Base-by-base conservation (phyloP, 2,329 filamentous ascomycete species). In the Scedosporium aurantiacum region DNA sequence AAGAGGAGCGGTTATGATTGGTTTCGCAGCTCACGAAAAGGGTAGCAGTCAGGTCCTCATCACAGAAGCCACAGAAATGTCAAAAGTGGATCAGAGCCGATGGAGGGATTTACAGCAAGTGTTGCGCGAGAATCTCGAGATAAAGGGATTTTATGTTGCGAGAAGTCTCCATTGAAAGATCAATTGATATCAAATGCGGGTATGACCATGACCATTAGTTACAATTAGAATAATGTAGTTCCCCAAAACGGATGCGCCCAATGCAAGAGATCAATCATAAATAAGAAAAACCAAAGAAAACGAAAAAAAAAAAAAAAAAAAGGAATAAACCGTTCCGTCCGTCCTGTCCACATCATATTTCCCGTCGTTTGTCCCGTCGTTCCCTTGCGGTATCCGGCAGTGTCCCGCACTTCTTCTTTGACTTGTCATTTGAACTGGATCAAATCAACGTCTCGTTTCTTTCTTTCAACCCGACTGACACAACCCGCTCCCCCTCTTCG, bases 401-500 rank as follows among this genome's bases (percentile, higher is more conserved):
- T 37, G 58, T 50, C 58, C 58, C 25, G 58, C 58, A 60, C 58
- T 60, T 54, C 21, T 50, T 18, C 12, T 8, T 8, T n/a, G 50
- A 23, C 21, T 54, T 12, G 50, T 23, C 23, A 21, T 54, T 23
- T 47, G n/a, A 18, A 8, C 16, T 25, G 50, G 16, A 7, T 41
- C 37, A 7, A 6, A 8, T 52, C 12, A 5, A 32, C 8, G 25
- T 57, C 16, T 27, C 18, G 4, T 25, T 23, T 14, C 21, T 5
- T 18, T 10, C 21, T 52, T 52, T 5, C 18, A 27, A 10, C 50
- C 43, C 43, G 43, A 21, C 43, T 45, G 43, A n/a, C 43, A 47
- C 43, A 47, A 7, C 43, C 6, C 43, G 43, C 43, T 21, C 43
- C n/a, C 14, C 43, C 4, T 21, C 43, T 21, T 21, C 14, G 16